Evolutionary conservation across 1,284 basidiomycete species (phyloP), one percentile per base, ranked within the genome.

Genomic region (Cryptococcus sp.): DNA sequence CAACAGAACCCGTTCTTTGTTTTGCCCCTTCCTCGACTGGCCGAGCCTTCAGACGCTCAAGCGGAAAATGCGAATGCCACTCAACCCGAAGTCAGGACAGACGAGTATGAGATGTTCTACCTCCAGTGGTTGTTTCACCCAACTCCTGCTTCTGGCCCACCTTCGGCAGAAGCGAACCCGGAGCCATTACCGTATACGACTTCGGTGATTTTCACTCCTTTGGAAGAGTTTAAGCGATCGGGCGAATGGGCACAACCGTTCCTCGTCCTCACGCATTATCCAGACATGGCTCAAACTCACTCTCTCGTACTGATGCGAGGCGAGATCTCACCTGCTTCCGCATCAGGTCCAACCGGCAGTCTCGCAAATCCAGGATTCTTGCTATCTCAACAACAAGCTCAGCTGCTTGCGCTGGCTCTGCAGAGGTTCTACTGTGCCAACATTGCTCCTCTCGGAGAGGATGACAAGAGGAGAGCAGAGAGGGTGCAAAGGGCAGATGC

Each of bases 161-260:
- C 43, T 66, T 7, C 69, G 69, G 15, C 65, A 65, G 17, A 63
- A 69, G 79, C 20, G 83, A 85, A 66, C 68, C 69, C 55, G 61
- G 74, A 57, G 64, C 50, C 76, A 61, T 74, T 59, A 65, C 80
- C 48, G 52, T 71, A 56, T 43, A 78, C 74, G 2, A 75, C 79
- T 1, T 80, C 92, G 0, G 83, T 95, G 43, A 83, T 99, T 52
- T 96, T 96, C 80, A 95, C 95, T 0, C 90, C 95, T 4, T 82
- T 98, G 50, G 89, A 91, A 66, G 95, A 98, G 80, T 99, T 93
- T 84, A 96, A 98, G 79, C 80, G 87, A 57, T 86, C 89, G 34
- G 84, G 85, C 61, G 84, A 89, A 46, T 98, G 89, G 78, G 91
- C 95, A 3, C 93, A 93, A 39, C 94, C 95, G 0, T 89, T 91